Evolutionary conservation across 495 filamentous ascomycete genomes (phyloP).

Genomic region (Trichoderma erinaceum): DNA sequence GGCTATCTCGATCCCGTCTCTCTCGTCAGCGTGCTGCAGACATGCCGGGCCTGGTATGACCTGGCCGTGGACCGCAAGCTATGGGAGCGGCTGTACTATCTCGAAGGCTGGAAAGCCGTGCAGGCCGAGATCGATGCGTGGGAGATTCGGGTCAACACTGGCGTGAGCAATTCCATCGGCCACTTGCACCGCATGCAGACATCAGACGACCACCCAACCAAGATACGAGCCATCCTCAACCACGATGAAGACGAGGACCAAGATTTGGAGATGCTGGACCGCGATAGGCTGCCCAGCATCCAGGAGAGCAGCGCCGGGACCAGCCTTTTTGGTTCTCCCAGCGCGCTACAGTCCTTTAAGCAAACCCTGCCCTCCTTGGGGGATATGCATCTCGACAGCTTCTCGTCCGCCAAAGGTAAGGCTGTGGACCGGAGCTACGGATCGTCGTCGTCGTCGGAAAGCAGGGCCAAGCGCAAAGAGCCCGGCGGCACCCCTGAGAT

Average conservation of each 20-base stretch:
- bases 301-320: conserved; percentile 22
- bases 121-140: conserved; percentile 56
- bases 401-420: conserved; percentile 16
- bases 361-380: conserved; percentile 18
- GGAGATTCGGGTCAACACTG: conserved; percentile 52
- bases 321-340: conserved; percentile 34
- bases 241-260: conserved; percentile 37
- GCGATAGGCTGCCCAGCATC: conserved; percentile 21
- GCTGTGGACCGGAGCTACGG: conserved; percentile 14
- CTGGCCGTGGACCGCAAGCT: conserved; percentile 77
- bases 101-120: conserved; percentile 79
- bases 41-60: conserved; percentile 75
- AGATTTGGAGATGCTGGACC: conserved; percentile 42
- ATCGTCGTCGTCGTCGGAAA: conserved; percentile 1
- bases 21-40: conserved; percentile 67
- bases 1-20: conserved; percentile 73
- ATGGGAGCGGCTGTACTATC: conserved; percentile 74
- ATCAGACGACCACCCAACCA: conserved; percentile 36
- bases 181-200: conserved; percentile 28
- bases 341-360: conserved; percentile 2
- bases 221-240: conserved; percentile 41
- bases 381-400: conserved; percentile 22
- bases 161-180: conserved; percentile 21
- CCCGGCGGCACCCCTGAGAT: conserved; percentile 18
- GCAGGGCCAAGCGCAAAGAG: conserved; percentile 14